phyloP scores from a whole-genome alignment of 169 alveolate species.

The Plasmodium yoelii region DNA sequence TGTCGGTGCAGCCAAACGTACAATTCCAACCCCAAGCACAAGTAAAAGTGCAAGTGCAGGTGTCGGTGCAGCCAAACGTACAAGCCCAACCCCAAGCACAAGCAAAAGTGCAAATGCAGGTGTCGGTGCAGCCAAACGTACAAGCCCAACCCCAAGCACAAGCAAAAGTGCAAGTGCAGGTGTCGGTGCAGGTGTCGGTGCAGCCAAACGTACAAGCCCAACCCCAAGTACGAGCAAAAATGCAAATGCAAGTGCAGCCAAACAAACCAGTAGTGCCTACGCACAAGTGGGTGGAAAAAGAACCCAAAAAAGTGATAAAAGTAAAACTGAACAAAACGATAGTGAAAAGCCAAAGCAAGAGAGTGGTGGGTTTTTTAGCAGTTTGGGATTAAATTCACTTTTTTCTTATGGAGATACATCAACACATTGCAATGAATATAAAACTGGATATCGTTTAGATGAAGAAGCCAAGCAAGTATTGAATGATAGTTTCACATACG shows the following conservation, averaged over 20 bases:
- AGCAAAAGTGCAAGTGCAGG: background rate
- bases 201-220: no score
- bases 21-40: background rate
- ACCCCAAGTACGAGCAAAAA: background rate
- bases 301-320: background rate
- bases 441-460: constrained; percentile 43
- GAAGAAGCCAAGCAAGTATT: constrained; percentile 32
- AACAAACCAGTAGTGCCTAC: background rate
- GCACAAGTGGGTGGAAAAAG: no score
- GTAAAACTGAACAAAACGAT: background rate
- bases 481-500: background rate
- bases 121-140: no score
- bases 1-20: no score
- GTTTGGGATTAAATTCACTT: background rate
- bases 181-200: no score
- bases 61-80: no score
- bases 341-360: background rate
- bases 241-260: no score
- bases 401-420: constrained; percentile 8
- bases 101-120: background rate
- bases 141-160: background rate
- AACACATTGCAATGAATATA: constrained; percentile 19
- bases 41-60: background rate
- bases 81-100: background rate
- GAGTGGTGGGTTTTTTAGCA: constrained; percentile 9